Evolutionary conservation across 2,329 filamentous ascomycete species (phyloP), one percentile per base, ranked within the genome.

Genomic region (Apiospora aurea): DNA sequence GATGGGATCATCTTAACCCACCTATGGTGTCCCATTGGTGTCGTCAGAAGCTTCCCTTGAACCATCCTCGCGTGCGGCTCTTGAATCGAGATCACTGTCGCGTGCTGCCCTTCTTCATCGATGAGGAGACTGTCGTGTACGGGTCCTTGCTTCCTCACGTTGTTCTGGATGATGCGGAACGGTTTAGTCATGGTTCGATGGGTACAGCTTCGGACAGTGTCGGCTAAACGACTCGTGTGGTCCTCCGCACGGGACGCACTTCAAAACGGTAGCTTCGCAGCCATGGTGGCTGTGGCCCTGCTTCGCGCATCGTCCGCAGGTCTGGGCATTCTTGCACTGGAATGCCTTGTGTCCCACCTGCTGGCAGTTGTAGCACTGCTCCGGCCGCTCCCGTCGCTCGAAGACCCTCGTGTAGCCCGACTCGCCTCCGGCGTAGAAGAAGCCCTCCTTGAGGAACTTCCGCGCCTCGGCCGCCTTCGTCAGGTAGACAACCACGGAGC

Each of bases 291-390:
- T 76, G 72, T 72, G 75, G 3, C 74, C 73, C 47, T 76, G 72
- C 73, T 67, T 49, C 69, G 70, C 46, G 73, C 73, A 44, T 78
- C 74, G 13, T 68, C 71, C 16, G 66, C 73, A 16, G 76, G 78
- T n/a, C 77, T 75, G 71, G 41, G 41, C 77, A 75, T 68, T 74
- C 75, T 72, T 79, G 78, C 41, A 81, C 51, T 79, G 69, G 70
- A 75, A 77, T 16, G 75, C 76, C 70, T 79, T n/a, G n/a, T n/a
- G n/a, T n/a, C n/a, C n/a, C n/a, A n/a, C n/a, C n/a, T n/a, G n/a
- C n/a, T n/a, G n/a, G 70, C 75, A 81, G 51, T 80, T 80, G 67
- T 79, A 81, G 70, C 73, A 81, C 75, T 80, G 73, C 46, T 74
- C 71, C 46, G 75, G 77, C 13, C 57, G 57, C 26, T 64, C 38